Evolutionary conservation across 441 rosid genomes (phyloP), one percentile per base, ranked within the genome.

Genomic region (Lagerstroemia fauriei): DNA sequence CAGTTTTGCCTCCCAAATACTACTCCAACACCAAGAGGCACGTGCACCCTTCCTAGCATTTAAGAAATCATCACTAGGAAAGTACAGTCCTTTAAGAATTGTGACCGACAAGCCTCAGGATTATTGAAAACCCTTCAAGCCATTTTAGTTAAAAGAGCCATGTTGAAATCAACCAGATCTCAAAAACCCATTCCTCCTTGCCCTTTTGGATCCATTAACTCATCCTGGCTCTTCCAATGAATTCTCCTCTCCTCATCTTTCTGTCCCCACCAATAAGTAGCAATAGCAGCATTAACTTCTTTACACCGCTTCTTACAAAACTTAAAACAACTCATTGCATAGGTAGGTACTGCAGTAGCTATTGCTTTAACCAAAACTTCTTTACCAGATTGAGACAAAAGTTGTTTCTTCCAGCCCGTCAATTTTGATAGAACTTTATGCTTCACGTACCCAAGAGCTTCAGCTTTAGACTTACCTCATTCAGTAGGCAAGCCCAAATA

Each of bases 1-100:
- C 9, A 48, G n/a, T 12, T 16, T 51, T 24, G 48, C 75, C 38
- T 65, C 47, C 5, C 31, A 11, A 0, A 24, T 25, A 53, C 17
- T 79, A 20, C 38, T 79, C 75, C 81, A 79, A 11, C 25, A 22
- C 75, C 18, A 69, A 6, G 75, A 79, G 32, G 61, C 61, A 38
- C 11, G 29, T 4, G 31, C 32, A 18, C 65, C 61, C 5, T 68
- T 20, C 27, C n/a, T 29, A 0, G 48, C 61, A 17, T 25, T 25
- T 16, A 18, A 24, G 31, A 79, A 29, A 9, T 18, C 29, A 20
- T 25, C 12, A 17, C 18, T 8, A 66, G 32, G 51, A 34, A 79
- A 70, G 50, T 79, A 7, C 7, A 50, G 20, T 27, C 32, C 51
- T 10, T 51, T 69, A 8, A 32, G 48, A 16, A 69, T 18, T 46